A percentile compares a stretch with the other conserved stretches of the same genome.
Conservation (phyloP, 306 rosid species). For the Acacia confusa region DNA sequence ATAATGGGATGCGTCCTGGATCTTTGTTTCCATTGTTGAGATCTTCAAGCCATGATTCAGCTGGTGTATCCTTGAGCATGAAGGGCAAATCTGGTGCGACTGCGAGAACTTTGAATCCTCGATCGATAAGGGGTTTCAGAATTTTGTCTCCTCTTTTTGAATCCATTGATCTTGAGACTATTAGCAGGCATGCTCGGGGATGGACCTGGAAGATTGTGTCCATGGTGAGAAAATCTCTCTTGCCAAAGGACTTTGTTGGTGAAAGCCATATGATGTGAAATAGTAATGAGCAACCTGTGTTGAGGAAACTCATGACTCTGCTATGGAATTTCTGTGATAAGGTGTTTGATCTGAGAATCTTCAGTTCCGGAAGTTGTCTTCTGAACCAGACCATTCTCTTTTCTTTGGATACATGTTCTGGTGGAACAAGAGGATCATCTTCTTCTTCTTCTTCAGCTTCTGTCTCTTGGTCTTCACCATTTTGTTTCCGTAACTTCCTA, state of each 20-base stretch:
- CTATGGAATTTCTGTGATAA: not conserved
- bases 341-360: not conserved
- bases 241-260: slow-evolving; percentile 36
- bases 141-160: slow-evolving; percentile 40
- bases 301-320: slow-evolving; percentile 42
- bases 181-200: slow-evolving; percentile 56
- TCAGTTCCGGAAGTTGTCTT: not conserved
- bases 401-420: not conserved
- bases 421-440: slow-evolving; percentile 2
- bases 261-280: slow-evolving; percentile 67
- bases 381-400: slow-evolving; percentile 9
- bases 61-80: slow-evolving; percentile 61
- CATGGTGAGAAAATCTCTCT: slow-evolving; percentile 50
- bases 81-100: slow-evolving; percentile 63
- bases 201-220: slow-evolving; percentile 62
- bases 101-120: slow-evolving; percentile 48
- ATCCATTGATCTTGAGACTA: slow-evolving; percentile 64
- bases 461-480: slow-evolving; percentile 2
- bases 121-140: slow-evolving; percentile 53
- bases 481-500: not conserved
- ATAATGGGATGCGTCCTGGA: slow-evolving; percentile 63
- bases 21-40: slow-evolving; percentile 35
- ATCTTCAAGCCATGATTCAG: slow-evolving; percentile 49
- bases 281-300: slow-evolving; percentile 37
- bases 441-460: slow-evolving; percentile 35